phyloP scores from a whole-genome alignment of 139 green algal genomes.

The Chlamydomonas sp. region DNA sequence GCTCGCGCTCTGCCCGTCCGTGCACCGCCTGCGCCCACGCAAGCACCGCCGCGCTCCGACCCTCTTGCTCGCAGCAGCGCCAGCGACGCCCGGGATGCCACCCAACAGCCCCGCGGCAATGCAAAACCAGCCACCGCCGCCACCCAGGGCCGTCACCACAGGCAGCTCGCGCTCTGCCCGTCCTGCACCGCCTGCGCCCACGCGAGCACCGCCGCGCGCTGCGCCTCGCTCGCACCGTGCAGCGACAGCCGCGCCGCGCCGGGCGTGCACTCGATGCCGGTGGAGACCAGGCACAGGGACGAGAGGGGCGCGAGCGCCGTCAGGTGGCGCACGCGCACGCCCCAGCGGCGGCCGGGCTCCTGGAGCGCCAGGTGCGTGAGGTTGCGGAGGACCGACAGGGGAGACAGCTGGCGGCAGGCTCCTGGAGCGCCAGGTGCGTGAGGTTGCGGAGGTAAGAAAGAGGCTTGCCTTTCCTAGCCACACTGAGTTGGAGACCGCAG shows the following conservation, averaged over 20 bases:
- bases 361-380: too few relatives aligned
- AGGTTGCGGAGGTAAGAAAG: not conserved
- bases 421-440: not conserved
- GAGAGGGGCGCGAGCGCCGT: not conserved
- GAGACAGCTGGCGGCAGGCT: not conserved
- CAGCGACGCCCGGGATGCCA: too few relatives aligned
- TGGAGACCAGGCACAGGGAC: not conserved
- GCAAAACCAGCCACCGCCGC: too few relatives aligned
- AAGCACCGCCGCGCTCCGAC: too few relatives aligned
- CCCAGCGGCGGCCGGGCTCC: not conserved
- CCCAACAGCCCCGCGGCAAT: too few relatives aligned
- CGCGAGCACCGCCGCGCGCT: not conserved
- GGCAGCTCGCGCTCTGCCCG: not conserved
- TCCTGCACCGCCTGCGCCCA: constrained; percentile 5
- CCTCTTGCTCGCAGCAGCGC: too few relatives aligned
- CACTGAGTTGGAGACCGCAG: not conserved
- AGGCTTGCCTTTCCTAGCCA: not conserved
- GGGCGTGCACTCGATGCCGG: constrained; percentile 7
- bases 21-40: too few relatives aligned
- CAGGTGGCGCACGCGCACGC: constrained; percentile 5
- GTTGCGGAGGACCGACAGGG: not conserved
- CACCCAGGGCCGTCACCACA: too few relatives aligned
- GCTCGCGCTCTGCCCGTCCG: too few relatives aligned
- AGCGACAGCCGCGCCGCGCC: not conserved
- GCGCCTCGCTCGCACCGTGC: not conserved